Conservation (phyloP, 2,329 filamentous ascomycete genomes). For the Ophiostoma angusticollis region DNA sequence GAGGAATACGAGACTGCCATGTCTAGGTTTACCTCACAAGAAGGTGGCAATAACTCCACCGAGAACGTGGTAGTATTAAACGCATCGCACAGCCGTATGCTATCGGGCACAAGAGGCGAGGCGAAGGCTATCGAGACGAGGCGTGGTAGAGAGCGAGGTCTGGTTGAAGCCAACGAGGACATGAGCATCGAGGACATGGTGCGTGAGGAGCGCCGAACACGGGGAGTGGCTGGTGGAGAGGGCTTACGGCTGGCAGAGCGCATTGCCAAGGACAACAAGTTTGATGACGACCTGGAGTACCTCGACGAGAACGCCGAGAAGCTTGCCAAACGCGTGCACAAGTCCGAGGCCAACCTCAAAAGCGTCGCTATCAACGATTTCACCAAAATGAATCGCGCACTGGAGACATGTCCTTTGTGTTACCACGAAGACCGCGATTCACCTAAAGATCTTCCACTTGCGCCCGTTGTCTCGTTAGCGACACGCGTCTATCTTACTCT, state of each 20-base stretch:
- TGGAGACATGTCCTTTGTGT: constrained; percentile 82
- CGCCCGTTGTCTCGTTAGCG: constrained; percentile 73
- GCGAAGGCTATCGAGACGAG: constrained; percentile 68
- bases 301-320: constrained; percentile 93
- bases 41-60: constrained; percentile 27
- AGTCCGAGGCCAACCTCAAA: constrained; percentile 76
- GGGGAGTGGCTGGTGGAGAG: constrained; percentile 64
- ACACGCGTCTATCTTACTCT: constrained; percentile 82
- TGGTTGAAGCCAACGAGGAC: constrained; percentile 82
- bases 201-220: constrained; percentile 78
- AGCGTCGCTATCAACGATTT: constrained; percentile 80
- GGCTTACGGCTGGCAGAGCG: constrained; percentile 74
- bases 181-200: constrained; percentile 98
- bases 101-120: constrained; percentile 62
- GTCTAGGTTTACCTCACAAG: constrained; percentile 39
- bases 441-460: constrained; percentile 55
- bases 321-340: constrained; percentile 75
- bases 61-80: constrained; percentile 66
- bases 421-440: constrained; percentile 69
- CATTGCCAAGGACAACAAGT: constrained; percentile 86
- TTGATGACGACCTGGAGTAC: constrained; percentile 87
- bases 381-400: constrained; percentile 73
- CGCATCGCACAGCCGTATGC: constrained; percentile 78
- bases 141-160: constrained; percentile 70
- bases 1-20: constrained; percentile 70